Conservation (phyloP, 2,329 filamentous ascomycete species). For the Dryadomyces quercivorus region DNA sequence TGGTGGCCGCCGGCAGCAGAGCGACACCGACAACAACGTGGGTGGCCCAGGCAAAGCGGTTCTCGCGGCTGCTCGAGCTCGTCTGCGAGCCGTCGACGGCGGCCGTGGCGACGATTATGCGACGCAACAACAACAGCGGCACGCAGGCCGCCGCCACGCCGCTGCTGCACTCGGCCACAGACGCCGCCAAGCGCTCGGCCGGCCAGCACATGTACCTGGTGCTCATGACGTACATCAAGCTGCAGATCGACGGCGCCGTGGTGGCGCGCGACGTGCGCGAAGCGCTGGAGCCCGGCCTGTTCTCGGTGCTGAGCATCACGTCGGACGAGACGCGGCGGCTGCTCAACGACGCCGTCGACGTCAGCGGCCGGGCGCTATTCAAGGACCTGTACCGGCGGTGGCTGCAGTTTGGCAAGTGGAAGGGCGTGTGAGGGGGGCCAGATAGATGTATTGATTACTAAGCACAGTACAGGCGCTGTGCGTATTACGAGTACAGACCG, state of each 20-base stretch:
- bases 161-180: conserved; percentile 45
- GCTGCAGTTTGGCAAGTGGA: conserved; percentile 53
- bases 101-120: conserved; percentile 28
- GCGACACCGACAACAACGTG: too few relatives aligned
- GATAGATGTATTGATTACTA: background rate
- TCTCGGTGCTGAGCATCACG: conserved; percentile 47
- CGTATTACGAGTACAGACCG: background rate
- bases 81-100: conserved; percentile 44
- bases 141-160: background rate
- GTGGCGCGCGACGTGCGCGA: conserved; percentile 39
- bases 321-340: conserved; percentile 40
- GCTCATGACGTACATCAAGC: conserved; percentile 45
- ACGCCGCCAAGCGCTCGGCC: conserved; percentile 47
- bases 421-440: conserved; percentile 34
- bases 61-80: conserved; percentile 14
- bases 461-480: background rate
- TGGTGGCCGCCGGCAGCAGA: conserved; percentile 30
- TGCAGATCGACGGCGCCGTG: conserved; percentile 40
- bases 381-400: conserved; percentile 47
- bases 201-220: conserved; percentile 51
- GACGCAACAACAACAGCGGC: background rate
- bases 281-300: conserved; percentile 44
- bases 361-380: conserved; percentile 45
- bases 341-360: conserved; percentile 47
- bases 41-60: conserved; percentile 35